Evolutionary conservation across 495 filamentous ascomycete species (phyloP).

Genomic region (Emericellopsis terricola): DNA sequence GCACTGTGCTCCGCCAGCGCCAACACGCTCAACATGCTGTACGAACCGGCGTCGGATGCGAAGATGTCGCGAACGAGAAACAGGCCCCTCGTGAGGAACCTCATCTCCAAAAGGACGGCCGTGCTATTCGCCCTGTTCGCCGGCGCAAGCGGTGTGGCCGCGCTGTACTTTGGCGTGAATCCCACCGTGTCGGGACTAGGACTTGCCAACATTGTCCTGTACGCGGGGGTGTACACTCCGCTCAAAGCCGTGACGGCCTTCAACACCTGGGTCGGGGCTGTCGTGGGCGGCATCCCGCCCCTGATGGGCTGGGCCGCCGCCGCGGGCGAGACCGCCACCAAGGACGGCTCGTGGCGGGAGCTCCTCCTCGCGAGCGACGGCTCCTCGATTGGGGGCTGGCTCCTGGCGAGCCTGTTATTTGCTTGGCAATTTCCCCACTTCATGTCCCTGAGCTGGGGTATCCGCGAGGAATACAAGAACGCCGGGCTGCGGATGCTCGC

Average conservation of each 20-base stretch:
- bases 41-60: conserved; percentile 79
- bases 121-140: conserved; percentile 59
- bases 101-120: conserved; percentile 60
- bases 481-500: conserved; percentile 84
- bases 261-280: conserved; percentile 89
- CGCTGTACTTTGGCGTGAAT: conserved; percentile 79
- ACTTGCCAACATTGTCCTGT: conserved; percentile 68
- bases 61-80: conserved; percentile 86
- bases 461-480: conserved; percentile 72
- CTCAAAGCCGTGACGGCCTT: conserved; percentile 71
- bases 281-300: conserved; percentile 87
- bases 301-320: conserved; percentile 97
- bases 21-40: conserved; percentile 92
- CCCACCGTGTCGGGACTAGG: conserved; percentile 81
- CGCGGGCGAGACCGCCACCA: conserved; percentile 68
- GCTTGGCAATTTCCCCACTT: conserved; percentile 99
- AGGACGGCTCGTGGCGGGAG: conserved; percentile 53
- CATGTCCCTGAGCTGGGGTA: conserved; percentile 74
- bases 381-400: conserved; percentile 65
- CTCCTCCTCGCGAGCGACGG: conserved; percentile 38
- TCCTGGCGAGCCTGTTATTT: conserved; percentile 68
- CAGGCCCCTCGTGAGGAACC: conserved; percentile 67
- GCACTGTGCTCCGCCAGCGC: conserved; percentile 71
- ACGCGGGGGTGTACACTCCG: conserved; percentile 84
- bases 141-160: conserved; percentile 43